Conservation (phyloP, 192 early-diverging fungal genomes). For the Coemansia sp. region DNA sequence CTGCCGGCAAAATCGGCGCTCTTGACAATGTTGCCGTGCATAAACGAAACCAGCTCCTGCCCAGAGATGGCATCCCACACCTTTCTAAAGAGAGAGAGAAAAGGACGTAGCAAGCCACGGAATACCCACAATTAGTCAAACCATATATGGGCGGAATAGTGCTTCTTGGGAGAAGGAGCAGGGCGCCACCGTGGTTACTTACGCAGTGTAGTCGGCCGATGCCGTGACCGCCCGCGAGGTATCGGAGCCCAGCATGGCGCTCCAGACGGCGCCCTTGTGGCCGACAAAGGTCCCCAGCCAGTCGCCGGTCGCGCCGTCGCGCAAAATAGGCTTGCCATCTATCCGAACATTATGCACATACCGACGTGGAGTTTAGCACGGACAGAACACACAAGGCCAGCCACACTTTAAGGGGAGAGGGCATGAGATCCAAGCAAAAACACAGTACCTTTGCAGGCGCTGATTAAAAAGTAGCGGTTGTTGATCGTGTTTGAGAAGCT, state of each 20-base stretch:
- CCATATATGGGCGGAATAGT: conserved; percentile 5
- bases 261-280: conserved; percentile 93
- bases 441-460: conserved; percentile 80
- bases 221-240: conserved; percentile 81
- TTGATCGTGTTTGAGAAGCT: conserved; percentile 73
- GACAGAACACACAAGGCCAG: too few relatives aligned
- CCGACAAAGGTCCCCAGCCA: conserved; percentile 90
- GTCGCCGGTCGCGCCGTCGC: conserved; percentile 84
- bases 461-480: conserved; percentile 75
- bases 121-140: too few relatives aligned
- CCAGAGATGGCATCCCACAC: conserved; percentile 87
- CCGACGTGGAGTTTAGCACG: too few relatives aligned
- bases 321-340: conserved; percentile 82
- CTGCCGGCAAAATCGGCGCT: conserved; percentile 75
- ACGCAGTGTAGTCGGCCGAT: conserved; percentile 89
- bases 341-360: conserved; percentile 1
- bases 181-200: too few relatives aligned
- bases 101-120: neutral
- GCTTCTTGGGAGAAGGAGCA: conserved; percentile 43
- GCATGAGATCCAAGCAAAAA: too few relatives aligned
- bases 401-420: too few relatives aligned
- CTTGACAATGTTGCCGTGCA: conserved; percentile 79
- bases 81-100: conserved; percentile 44
- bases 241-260: conserved; percentile 70
- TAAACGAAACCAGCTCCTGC: conserved; percentile 62